A percentile compares a stretch with the other conserved stretches of the same genome.
phyloP scores from a whole-genome alignment of 805 yeast species.

The Priceomyces haplophilus region DNA sequence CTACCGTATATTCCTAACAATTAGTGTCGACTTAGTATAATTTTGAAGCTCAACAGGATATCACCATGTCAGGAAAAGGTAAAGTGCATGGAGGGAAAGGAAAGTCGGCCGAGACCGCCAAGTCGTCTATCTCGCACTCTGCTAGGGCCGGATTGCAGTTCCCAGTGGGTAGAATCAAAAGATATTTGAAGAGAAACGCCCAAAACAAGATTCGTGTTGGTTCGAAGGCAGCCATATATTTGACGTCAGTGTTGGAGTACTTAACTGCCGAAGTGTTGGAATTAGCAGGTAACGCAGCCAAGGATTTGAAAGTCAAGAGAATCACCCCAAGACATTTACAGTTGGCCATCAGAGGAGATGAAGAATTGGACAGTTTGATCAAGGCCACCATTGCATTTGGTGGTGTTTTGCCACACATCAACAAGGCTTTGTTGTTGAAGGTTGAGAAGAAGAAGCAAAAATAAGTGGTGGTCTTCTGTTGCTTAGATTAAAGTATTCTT shows the following conservation, averaged over 20 bases:
- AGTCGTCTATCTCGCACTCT: conserved; percentile 79
- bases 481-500: not conserved
- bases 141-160: conserved; percentile 94
- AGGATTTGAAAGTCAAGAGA: conserved; percentile 92
- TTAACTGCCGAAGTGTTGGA: conserved; percentile 95
- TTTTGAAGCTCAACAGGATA: not conserved
- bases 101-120: conserved; percentile 72
- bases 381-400: conserved; percentile 96
- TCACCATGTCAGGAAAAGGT: conserved; percentile 73
- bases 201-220: conserved; percentile 83
- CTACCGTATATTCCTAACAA: not conserved
- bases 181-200: conserved; percentile 89
- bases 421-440: conserved; percentile 74
- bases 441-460: conserved; percentile 56
- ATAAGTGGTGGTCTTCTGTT: too few relatives aligned
- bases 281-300: conserved; percentile 98
- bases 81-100: conserved; percentile 98
- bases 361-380: conserved; percentile 89
- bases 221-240: conserved; percentile 83
- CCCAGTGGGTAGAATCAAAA: conserved; percentile 98
- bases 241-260: conserved; percentile 94
- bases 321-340: conserved; percentile 97
- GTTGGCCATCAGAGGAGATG: conserved; percentile 97
- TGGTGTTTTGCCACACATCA: conserved; percentile 95
- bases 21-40: conserved; percentile 3